Evolutionary conservation across 345 rosid species (phyloP).

Genomic region (Camelina laxa): DNA sequence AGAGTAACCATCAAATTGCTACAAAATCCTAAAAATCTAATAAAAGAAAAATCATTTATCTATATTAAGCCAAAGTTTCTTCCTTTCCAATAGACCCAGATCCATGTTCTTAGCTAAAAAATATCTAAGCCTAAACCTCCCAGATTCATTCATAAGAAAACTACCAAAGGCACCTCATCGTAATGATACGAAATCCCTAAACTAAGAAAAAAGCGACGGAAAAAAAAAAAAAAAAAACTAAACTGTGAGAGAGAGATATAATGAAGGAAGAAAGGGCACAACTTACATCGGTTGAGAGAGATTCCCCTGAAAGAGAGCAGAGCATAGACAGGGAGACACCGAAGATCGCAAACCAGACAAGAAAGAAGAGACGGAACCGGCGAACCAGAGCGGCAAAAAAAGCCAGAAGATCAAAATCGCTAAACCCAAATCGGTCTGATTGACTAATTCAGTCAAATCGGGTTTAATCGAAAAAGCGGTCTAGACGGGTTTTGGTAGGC

Average conservation of each 20-base stretch:
- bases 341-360: background rate
- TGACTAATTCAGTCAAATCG: background rate
- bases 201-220: background rate
- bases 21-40: slow-evolving; percentile 1
- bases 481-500: background rate
- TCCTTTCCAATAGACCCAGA: background rate
- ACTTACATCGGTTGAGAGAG: background rate
- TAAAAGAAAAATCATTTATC: background rate
- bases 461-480: background rate
- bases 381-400: background rate
- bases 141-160: background rate
- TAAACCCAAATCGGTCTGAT: slow-evolving; percentile 4
- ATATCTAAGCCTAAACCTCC: background rate
- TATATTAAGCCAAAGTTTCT: background rate
- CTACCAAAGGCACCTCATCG: background rate
- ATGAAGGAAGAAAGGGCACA: background rate
- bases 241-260: background rate
- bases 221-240: background rate
- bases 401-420: background rate
- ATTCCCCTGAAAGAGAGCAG: background rate
- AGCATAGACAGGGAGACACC: background rate
- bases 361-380: background rate
- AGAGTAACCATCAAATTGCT: background rate
- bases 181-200: background rate
- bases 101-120: background rate